These are phyloP conservation scores for Ophiostoma sp. DNA, from an alignment of 2,329 filamentous ascomycete species.

Conservation along the genomic window DNA sequence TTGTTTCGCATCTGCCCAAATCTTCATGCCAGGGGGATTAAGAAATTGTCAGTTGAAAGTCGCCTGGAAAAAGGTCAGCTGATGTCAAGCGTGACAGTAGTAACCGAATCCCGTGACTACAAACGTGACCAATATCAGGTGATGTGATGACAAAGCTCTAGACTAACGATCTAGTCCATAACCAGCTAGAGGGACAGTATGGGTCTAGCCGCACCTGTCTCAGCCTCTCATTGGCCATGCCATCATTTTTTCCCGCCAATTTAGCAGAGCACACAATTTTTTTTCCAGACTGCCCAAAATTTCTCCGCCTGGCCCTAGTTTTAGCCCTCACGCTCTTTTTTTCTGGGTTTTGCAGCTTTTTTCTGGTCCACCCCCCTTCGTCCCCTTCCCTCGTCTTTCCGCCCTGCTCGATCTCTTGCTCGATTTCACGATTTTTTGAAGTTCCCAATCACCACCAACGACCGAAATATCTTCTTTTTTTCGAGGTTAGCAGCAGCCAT, in stretches of 20 bases:
- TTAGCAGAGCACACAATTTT: conserved; percentile 26
- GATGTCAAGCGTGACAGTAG: background rate
- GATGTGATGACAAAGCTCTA: background rate
- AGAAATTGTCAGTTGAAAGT: background rate
- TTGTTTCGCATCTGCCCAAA: conserved; percentile 18
- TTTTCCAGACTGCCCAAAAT: conserved; percentile 11
- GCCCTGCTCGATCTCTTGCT: conserved; percentile 14
- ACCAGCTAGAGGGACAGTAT: background rate
- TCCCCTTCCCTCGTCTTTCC: conserved; percentile 16
- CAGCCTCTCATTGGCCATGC: conserved; percentile 21
- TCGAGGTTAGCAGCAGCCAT: conserved; percentile 21
- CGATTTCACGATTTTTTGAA: conserved; percentile 8
- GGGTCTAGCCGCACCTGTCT: background rate
- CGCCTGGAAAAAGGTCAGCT: background rate
- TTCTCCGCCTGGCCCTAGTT: conserved; percentile 24
- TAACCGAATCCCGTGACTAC: background rate
- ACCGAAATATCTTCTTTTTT: conserved; percentile 23
- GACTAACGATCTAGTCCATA: background rate
- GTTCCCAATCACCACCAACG: conserved; percentile 24
- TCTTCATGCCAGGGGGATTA: conserved; percentile 2
- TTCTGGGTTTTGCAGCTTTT: conserved; percentile 18
- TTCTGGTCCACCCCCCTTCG: conserved; percentile 21
- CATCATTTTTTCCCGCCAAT: conserved; percentile 19
- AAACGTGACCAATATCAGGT: background rate
- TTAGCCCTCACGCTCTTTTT: conserved; percentile 23